Percentiles rank a stretch among this genome's conserved stretches.
These are phyloP conservation scores for Halophytophthora polymorphica DNA, from an alignment of 352 stramenopile genomes.

Conservation along the genomic window DNA sequence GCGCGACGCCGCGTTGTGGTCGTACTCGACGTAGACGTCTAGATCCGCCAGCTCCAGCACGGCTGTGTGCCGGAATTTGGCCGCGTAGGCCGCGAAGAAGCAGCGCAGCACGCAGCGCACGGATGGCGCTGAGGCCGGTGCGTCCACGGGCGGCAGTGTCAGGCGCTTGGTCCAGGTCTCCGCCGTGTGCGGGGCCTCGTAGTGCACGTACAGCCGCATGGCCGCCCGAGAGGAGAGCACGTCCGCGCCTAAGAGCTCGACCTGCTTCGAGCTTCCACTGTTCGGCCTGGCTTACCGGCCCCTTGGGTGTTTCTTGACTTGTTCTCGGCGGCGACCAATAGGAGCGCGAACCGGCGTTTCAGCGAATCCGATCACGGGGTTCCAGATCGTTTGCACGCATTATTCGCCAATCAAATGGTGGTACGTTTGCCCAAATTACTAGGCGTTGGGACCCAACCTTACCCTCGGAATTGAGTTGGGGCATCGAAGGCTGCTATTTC, in stretches of 20 bases:
- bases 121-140: constrained; percentile 13
- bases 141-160: constrained; percentile 23
- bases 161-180: constrained; percentile 57
- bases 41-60: constrained; percentile 24
- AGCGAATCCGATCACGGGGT: too few species aligned
- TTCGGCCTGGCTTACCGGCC: too few species aligned
- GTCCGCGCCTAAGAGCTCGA: neutral
- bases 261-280: too few species aligned
- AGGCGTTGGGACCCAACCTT: too few species aligned
- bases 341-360: too few species aligned
- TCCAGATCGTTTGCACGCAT: too few species aligned
- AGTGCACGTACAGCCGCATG: constrained; percentile 73
- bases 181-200: constrained; percentile 27
- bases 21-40: constrained; percentile 39
- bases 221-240: neutral
- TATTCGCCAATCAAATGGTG: too few species aligned
- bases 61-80: constrained; percentile 36
- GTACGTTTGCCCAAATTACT: too few species aligned
- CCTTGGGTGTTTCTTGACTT: too few species aligned
- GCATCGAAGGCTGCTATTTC: too few species aligned
- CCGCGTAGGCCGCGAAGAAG: constrained; percentile 36
- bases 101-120: constrained; percentile 36
- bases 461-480: too few species aligned
- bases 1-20: constrained; percentile 23
- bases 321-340: too few species aligned